Evolutionary conservation across 1,139 yeast species (phyloP), one percentile per base, ranked within the genome.

Genomic region (Blastobotrys petasosporus): DNA sequence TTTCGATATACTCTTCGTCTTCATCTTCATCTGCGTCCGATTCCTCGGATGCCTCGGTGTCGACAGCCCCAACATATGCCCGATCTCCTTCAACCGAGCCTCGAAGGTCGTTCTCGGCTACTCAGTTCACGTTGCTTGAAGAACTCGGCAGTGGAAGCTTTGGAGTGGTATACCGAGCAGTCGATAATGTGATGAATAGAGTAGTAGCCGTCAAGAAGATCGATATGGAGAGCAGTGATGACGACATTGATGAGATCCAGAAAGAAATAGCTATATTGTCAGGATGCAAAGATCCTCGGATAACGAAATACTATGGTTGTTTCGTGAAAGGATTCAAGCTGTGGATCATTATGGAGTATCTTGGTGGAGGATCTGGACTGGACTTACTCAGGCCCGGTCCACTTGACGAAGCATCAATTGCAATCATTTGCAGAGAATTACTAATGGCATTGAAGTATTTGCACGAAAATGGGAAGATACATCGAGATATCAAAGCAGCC

Each of bases 141-240:
- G 90, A 85, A 61, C 80, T 87, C 1, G 96, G 96, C 1, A 70
- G 85, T 47, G 96, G 96, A 0, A 90, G 92, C 3, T 87, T 86
- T 63, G 96, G 96, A 0, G 85, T 82, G 1, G 96, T 87, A 1
- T 87, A 82, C 65, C 70, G 82, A 42, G 96, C 92, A 0, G 61
- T 78, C 8, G 79, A 84, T 54, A 72, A 70, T 32, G 41, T 48
- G 7, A 40, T 40, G 30, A 41, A 42, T 35, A 39, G 45, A 32
- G 52, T 52, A 1, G 56, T 53, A 4, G 56, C 57, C 2, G 52
- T 60, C 42, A 60, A 58, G 42, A 53, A 59, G 61, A 82, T 87
- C 45, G 95, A 87, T 56, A 68, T 87, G 55, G 96, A 87, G 59
- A 74, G 77, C 47, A 82, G 85, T 45, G 83, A 79, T 49, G 82